Conservation (phyloP, 352 stramenopile genomes). For the Sclerospora graminicola region DNA sequence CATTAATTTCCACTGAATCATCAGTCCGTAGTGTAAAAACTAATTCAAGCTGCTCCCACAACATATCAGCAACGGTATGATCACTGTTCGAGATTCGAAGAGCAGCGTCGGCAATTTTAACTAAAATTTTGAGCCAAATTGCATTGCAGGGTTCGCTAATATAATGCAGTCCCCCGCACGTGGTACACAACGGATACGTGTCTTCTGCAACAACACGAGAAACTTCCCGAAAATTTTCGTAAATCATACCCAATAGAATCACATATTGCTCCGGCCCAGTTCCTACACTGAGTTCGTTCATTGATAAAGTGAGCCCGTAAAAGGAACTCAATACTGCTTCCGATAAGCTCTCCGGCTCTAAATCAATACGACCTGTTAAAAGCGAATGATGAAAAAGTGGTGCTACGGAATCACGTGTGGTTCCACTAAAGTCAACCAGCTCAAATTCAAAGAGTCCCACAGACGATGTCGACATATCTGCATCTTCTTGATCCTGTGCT, state of each 20-base stretch:
- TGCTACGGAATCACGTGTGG: conserved; percentile 35
- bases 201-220: conserved; percentile 70
- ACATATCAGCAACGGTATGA: conserved; percentile 53
- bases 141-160: conserved; percentile 46
- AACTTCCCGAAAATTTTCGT: conserved; percentile 82
- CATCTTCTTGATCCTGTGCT: conserved; percentile 12
- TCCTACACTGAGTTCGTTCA: conserved; percentile 76
- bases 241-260: conserved; percentile 70
- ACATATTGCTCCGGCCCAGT: conserved; percentile 52
- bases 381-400: conserved; percentile 78
- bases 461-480: conserved; percentile 50
- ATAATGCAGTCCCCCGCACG: conserved; percentile 60
- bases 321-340: conserved; percentile 56
- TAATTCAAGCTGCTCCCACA: conserved; percentile 76
- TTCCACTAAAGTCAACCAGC: conserved; percentile 68
- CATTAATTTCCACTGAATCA: conserved; percentile 65
- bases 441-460: conserved; percentile 78
- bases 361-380: conserved; percentile 67
- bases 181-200: conserved; percentile 54
- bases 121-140: conserved; percentile 72
- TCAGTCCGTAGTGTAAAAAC: conserved; percentile 70
- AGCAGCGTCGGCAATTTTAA: conserved; percentile 66
- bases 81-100: conserved; percentile 55
- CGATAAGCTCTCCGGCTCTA: conserved; percentile 52
- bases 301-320: conserved; percentile 44